phyloP scores from a whole-genome alignment of 1,284 basidiomycete genomes.

The Ustilago tritici region DNA sequence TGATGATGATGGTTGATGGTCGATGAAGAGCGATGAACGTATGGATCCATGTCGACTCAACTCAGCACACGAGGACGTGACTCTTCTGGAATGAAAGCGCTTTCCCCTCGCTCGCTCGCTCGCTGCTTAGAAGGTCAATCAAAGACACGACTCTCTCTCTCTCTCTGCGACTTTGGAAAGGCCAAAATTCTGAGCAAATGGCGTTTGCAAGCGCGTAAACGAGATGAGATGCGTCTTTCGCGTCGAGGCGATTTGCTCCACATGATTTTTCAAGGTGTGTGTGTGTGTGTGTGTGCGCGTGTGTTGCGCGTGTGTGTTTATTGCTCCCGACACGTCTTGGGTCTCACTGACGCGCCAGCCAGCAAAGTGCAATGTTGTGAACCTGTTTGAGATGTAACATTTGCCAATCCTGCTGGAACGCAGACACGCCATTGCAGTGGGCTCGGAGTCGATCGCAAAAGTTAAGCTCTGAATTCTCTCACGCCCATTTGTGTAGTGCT shows the following conservation, averaged over 20 bases:
- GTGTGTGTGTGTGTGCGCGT: too few relatives aligned
- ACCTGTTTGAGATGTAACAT: neutral
- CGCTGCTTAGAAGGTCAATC: too few relatives aligned
- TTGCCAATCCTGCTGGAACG: neutral
- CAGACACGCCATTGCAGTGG: neutral
- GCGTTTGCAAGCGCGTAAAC: slow-evolving; percentile 1
- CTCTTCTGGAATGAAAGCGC: neutral
- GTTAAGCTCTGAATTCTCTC: neutral
- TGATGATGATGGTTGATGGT: neutral
- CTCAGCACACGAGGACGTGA: neutral
- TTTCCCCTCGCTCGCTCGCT: neutral
- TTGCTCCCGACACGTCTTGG: slow-evolving; percentile 9
- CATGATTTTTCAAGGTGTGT: neutral
- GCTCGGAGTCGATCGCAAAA: neutral
- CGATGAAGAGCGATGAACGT: slow-evolving; percentile 13
- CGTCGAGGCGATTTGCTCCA: slow-evolving; percentile 7
- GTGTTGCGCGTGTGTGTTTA: neutral
- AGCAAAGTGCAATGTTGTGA: neutral
- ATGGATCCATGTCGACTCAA: slow-evolving; percentile 9
- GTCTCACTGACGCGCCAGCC: slow-evolving; percentile 1
- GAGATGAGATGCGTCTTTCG: slow-evolving; percentile 1
- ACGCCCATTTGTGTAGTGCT: neutral
- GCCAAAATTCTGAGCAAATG: neutral
- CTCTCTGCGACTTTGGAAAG: neutral
- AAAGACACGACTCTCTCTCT: neutral